Conservation (phyloP, 83 land plant genomes). For the Diphasiastrum complanatum region DNA sequence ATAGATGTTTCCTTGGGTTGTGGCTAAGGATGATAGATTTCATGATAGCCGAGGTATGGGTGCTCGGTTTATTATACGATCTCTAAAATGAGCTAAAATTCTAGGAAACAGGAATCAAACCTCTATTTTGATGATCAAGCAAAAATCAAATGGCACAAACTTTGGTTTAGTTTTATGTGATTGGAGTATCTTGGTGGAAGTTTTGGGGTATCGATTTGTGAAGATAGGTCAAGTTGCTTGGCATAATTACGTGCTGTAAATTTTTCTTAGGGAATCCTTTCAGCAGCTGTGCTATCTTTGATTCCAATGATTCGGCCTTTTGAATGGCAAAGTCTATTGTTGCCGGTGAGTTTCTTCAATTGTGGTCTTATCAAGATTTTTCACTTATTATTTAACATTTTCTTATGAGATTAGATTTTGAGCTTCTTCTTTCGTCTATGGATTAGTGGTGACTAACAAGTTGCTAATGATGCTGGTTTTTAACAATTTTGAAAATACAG, state of each 20-base stretch:
- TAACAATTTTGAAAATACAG: slow-evolving; percentile 32
- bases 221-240: too few relatives aligned
- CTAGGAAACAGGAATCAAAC: too few relatives aligned
- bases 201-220: too few relatives aligned
- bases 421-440: neutral
- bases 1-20: too few relatives aligned
- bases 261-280: slow-evolving; percentile 86
- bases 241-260: too few relatives aligned
- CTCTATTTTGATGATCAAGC: too few relatives aligned
- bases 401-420: neutral
- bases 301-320: slow-evolving; percentile 93
- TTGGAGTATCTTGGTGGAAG: neutral
- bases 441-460: neutral
- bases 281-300: slow-evolving; percentile 75
- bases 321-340: slow-evolving; percentile 88
- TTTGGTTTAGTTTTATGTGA: neutral
- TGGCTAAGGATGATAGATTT: too few relatives aligned
- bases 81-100: too few relatives aligned
- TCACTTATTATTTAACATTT: neutral
- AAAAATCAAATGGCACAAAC: too few relatives aligned
- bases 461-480: neutral
- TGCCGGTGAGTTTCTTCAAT: slow-evolving; percentile 60
- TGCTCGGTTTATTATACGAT: too few relatives aligned
- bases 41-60: too few relatives aligned
- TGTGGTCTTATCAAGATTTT: neutral